Evolutionary conservation across 768 basidiomycete genomes (phyloP).

Genomic region (Panellus pusillus): DNA sequence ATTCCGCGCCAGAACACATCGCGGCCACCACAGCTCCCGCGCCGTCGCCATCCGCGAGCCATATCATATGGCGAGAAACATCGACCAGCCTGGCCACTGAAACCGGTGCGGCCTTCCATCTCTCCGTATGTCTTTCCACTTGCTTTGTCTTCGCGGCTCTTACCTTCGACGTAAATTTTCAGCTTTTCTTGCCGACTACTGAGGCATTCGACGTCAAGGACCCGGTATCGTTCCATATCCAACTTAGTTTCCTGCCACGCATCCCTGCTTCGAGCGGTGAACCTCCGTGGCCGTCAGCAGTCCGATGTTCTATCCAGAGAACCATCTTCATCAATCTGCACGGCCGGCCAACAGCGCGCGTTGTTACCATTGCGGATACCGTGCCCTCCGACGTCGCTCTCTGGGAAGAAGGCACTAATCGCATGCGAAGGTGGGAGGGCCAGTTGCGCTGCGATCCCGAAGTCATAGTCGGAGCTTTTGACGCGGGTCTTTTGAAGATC

Average conservation of each 20-base stretch:
- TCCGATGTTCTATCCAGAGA: background rate
- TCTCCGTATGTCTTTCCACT: background rate
- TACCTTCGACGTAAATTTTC: background rate
- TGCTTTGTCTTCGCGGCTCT: background rate
- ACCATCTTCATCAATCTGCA: background rate
- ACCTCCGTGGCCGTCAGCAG: no score
- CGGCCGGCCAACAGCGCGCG: background rate
- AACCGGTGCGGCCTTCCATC: background rate
- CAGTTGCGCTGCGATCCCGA: background rate
- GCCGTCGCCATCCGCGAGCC: no score
- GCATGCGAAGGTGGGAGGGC: background rate
- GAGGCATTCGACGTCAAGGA: background rate
- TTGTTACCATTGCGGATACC: background rate
- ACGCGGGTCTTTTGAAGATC: background rate
- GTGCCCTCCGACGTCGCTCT: no score
- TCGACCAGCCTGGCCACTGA: no score
- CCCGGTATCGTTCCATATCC: background rate
- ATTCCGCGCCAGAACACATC: background rate
- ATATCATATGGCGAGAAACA: no score
- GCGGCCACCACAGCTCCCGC: background rate
- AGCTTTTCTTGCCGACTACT: background rate
- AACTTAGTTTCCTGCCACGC: background rate
- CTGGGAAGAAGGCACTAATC: background rate
- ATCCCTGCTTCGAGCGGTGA: background rate
- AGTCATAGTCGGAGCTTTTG: background rate